Conservation (phyloP, 306 rosid species). For the Styphnolobium japonicum region DNA sequence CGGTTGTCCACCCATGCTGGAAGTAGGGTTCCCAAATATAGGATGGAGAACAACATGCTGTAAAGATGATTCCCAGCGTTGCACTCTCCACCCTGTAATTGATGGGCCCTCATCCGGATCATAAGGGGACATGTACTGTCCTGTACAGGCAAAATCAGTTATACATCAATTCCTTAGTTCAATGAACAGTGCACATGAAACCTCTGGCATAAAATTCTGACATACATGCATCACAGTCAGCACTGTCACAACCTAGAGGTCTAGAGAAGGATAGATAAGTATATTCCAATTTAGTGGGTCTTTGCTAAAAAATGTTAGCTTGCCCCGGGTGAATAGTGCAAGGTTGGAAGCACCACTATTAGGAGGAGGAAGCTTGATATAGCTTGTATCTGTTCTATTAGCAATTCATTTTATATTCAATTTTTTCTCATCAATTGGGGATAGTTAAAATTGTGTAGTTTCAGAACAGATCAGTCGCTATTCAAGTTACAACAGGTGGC, state of each 20-base stretch:
- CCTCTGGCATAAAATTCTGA: constrained; percentile 3
- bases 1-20: constrained; percentile 89
- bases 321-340: background rate
- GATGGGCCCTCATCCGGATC: constrained; percentile 99
- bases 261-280: background rate
- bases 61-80: constrained; percentile 99
- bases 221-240: constrained; percentile 12
- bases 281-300: background rate
- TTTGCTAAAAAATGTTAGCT: background rate
- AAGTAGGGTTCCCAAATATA: constrained; percentile 92
- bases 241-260: constrained; percentile 8
- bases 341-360: background rate
- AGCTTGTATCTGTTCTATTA: background rate
- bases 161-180: constrained; percentile 17
- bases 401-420: background rate
- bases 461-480: background rate
- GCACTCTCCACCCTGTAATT: constrained; percentile 98
- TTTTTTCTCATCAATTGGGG: background rate
- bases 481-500: constrained; percentile 1
- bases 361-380: background rate
- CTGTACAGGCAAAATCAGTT: constrained; percentile 52
- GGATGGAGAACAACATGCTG: constrained; percentile 95
- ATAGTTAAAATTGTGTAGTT: background rate
- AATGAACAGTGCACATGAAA: background rate
- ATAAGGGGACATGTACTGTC: constrained; percentile 99